These are phyloP conservation scores for Phytophthora foliorum DNA, from an alignment of 352 stramenopile species.

Conservation along the genomic window DNA sequence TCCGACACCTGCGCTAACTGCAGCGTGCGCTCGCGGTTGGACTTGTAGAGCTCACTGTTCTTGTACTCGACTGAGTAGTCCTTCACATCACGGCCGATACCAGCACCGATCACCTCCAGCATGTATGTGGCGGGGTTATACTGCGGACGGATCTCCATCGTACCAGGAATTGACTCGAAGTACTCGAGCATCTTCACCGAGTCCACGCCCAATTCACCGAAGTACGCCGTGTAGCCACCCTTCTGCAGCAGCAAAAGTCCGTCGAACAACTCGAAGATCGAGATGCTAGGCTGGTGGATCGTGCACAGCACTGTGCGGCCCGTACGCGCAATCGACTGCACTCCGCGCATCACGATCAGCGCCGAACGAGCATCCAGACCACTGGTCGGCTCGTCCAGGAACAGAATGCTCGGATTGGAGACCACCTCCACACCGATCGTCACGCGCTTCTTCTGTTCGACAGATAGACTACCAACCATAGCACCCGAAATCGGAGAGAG, in stretches of 20 bases:
- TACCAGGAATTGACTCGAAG: too few species aligned
- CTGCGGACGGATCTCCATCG: too few species aligned
- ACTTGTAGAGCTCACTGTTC: too few species aligned
- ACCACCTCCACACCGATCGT: constrained; percentile 95
- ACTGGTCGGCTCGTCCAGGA: constrained; percentile 95
- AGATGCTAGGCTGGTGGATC: constrained; percentile 72
- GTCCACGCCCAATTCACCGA: constrained; percentile 91
- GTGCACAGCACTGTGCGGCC: constrained; percentile 87
- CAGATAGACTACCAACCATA: constrained; percentile 62
- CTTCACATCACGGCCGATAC: too few species aligned
- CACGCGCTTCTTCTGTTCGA: constrained; percentile 96
- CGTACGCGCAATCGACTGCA: constrained; percentile 86
- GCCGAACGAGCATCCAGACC: constrained; percentile 90
- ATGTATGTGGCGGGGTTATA: too few species aligned
- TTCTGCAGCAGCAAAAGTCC: constrained; percentile 89
- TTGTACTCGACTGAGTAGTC: too few species aligned
- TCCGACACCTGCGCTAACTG: constrained; percentile 30
- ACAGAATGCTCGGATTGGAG: constrained; percentile 93
- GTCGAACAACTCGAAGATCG: constrained; percentile 95
- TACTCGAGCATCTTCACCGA: too few species aligned
- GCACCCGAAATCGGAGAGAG: constrained; percentile 50
- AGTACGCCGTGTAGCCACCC: constrained; percentile 79
- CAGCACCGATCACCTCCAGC: too few species aligned
- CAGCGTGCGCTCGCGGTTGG: constrained; percentile 44
- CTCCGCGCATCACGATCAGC: constrained; percentile 87